phyloP scores from a whole-genome alignment of 306 rosid species.

The Pyrus bretschneideri region DNA sequence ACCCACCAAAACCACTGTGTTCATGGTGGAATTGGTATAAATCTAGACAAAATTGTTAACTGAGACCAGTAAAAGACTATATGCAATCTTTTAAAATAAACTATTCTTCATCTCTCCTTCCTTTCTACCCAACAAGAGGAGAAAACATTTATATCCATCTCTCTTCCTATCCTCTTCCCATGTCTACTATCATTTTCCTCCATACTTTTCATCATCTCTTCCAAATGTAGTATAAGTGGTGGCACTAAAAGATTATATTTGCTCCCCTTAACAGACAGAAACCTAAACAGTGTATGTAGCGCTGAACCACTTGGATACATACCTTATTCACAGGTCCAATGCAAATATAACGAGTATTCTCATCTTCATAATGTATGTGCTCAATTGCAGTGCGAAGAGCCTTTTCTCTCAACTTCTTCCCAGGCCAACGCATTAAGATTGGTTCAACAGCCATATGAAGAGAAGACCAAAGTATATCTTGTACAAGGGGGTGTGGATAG shows the following conservation, averaged over 20 bases:
- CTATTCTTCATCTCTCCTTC: background rate
- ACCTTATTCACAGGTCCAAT: constrained; percentile 96
- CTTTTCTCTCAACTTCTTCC: constrained; percentile 73
- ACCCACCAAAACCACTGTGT: background rate
- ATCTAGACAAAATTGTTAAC: background rate
- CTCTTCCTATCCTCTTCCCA: background rate
- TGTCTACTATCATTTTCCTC: background rate
- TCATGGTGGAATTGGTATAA: background rate
- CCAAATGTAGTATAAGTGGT: background rate
- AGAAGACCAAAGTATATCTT: constrained; percentile 80
- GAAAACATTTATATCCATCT: background rate
- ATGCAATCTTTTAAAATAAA: background rate
- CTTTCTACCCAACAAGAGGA: background rate
- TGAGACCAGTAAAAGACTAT: background rate
- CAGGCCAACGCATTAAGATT: constrained; percentile 76
- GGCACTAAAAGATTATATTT: background rate
- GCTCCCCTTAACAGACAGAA: constrained; percentile 11
- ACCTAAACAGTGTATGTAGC: background rate
- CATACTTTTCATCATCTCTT: background rate
- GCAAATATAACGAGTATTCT: constrained; percentile 91
- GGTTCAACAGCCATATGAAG: constrained; percentile 72
- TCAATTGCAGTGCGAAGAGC: constrained; percentile 52
- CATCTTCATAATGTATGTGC: constrained; percentile 90
- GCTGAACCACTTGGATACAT: constrained; percentile 15
- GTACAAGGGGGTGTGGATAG: constrained; percentile 82